These are phyloP conservation scores for Candida montana DNA, from an alignment of 805 yeast species.

Conservation along the genomic window DNA sequence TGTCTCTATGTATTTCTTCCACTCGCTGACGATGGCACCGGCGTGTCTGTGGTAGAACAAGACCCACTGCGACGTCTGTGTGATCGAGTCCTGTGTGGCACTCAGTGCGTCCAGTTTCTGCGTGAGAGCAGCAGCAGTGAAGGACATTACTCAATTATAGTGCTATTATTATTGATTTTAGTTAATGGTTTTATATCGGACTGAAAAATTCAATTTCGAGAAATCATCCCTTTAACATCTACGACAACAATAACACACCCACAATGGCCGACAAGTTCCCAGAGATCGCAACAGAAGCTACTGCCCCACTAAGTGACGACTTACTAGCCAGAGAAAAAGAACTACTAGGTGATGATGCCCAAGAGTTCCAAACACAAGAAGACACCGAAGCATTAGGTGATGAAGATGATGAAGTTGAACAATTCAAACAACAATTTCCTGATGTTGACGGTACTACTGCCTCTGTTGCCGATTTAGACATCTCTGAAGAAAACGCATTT, in stretches of 20 bases:
- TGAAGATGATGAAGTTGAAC: slow-evolving; percentile 43
- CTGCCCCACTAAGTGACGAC: slow-evolving; percentile 39
- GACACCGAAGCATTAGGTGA: slow-evolving; percentile 44
- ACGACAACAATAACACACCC: neutral
- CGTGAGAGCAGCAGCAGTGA: slow-evolving; percentile 43
- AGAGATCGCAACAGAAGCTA: slow-evolving; percentile 40
- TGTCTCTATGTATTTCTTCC: slow-evolving; percentile 39
- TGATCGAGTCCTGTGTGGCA: slow-evolving; percentile 69
- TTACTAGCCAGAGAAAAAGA: slow-evolving; percentile 67
- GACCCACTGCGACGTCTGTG: slow-evolving; percentile 69
- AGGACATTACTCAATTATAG: slow-evolving; percentile 37
- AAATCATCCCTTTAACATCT: neutral
- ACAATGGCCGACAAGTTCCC: slow-evolving; percentile 75
- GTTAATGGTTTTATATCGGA: neutral
- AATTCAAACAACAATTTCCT: slow-evolving; percentile 62
- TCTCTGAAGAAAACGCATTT: too few relatives aligned
- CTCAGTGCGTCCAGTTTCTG: slow-evolving; percentile 42
- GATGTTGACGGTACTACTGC: slow-evolving; percentile 35
- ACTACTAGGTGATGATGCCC: slow-evolving; percentile 46
- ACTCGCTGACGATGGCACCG: slow-evolving; percentile 42
- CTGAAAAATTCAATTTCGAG: neutral
- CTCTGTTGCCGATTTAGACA: neutral
- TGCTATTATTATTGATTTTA: too few relatives aligned
- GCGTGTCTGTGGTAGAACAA: slow-evolving; percentile 62
- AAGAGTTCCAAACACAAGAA: slow-evolving; percentile 62